Percentiles rank a stretch among this genome's conserved stretches.
Conservation (phyloP, 225 moss, liverwort and hornwort species). For the Neckera pumila region DNA sequence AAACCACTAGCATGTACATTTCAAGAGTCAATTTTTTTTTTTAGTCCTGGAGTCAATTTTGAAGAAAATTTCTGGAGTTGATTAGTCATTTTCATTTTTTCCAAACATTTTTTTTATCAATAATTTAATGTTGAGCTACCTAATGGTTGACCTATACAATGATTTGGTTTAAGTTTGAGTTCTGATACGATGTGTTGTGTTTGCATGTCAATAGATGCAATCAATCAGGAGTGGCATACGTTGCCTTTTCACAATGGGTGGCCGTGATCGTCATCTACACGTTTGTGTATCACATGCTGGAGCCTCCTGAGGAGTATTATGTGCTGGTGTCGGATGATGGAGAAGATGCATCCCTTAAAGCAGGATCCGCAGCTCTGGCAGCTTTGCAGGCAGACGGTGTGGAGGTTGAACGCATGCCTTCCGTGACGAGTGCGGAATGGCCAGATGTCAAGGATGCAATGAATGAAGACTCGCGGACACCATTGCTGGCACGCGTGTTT, state of each 20-base stretch:
- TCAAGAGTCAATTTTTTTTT: background rate
- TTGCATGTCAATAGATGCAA: conserved; percentile 40
- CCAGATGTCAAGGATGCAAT: conserved; percentile 47
- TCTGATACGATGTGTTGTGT: background rate
- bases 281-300: conserved; percentile 92
- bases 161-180: background rate
- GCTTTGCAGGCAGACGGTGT: background rate
- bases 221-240: conserved; percentile 71
- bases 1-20: background rate
- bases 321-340: conserved; percentile 40
- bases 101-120: background rate
- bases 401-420: conserved; percentile 12
- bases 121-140: background rate
- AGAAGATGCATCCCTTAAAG: conserved; percentile 9
- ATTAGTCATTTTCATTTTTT: background rate
- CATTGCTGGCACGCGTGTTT: conserved; percentile 62
- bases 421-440: conserved; percentile 82
- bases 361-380: background rate
- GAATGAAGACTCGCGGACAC: conserved; percentile 55
- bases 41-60: background rate
- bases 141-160: background rate
- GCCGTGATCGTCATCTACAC: conserved; percentile 78
- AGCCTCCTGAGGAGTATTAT: conserved; percentile 68
- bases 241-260: conserved; percentile 89
- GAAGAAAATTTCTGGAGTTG: background rate